Base-by-base conservation (phyloP, 495 filamentous ascomycete genomes). In the Chaetomium fimeti region DNA sequence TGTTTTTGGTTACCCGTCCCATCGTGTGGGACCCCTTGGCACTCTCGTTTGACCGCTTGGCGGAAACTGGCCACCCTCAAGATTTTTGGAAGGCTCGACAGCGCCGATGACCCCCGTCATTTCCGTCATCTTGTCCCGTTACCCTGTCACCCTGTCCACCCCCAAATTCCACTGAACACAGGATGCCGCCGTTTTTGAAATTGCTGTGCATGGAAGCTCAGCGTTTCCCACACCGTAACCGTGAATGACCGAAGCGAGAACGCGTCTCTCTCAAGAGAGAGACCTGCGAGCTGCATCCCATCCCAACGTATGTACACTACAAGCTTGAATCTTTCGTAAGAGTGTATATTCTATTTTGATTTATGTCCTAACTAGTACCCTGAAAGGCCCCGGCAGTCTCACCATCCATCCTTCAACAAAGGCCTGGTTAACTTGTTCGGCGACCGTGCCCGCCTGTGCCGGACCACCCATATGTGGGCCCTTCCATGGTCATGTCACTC, bases 71-170 rank as follows among this genome's bases (percentile, higher is more conserved):
- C 57, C 57, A 57, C 48, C 36, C 16, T 53, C 29, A 12, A 43
- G 42, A 22, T 38, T 56, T 61, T 36, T 4, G 15, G 55, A 49
- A 62, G 61, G 61, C 57, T 60, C 57, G 43, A 64, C 61, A 57
- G 62, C 55, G 61, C 62, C 40, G 60, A 60, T 22, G 60, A 58
- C 63, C 70, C 69, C 69, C 61, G 66, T 71, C 70, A 68, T 72
- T 71, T 68, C 72, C 70, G 72, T 72, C 72, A 71, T 71, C 36
- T 51, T 47, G 29, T 58, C 25, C 28, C 42, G 57, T 59, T 27
- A 59, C 60, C 32, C 32, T 40, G 71, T 65, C 62, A 52, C 60
- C 40, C 11, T 18, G 40, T 43, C 11, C 13, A 43, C 40, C 40
- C 40, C 40, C 13, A 16, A 15, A 43, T 18, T 18, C 40, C 40